A percentile compares a stretch with the other conserved stretches of the same genome.
phyloP scores from a whole-genome alignment of 2,329 filamentous ascomycete species.

The Alternaria angustiovoidea region DNA sequence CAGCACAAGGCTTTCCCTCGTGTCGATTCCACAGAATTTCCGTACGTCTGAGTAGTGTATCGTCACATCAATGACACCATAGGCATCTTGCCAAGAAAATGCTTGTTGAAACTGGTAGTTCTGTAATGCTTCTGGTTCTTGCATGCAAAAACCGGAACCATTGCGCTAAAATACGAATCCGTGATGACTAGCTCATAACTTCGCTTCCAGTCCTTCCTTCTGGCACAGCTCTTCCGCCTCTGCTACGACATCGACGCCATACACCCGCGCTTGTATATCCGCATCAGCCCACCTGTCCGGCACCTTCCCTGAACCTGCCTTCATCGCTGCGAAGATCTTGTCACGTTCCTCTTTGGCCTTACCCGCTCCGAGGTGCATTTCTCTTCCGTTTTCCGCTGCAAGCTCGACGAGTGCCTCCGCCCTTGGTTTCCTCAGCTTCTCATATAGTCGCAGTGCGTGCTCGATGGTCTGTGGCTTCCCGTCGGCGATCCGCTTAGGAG shows the following conservation, averaged over 20 bases:
- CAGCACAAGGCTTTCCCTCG: neutral
- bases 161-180: neutral
- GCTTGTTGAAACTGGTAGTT: neutral
- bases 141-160: neutral
- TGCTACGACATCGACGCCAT: constrained; percentile 56
- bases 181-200: constrained; percentile 25
- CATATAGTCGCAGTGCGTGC: constrained; percentile 64
- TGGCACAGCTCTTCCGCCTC: constrained; percentile 57
- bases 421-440: constrained; percentile 63
- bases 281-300: constrained; percentile 63
- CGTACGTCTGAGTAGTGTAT: neutral
- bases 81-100: neutral
- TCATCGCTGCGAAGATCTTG: constrained; percentile 60
- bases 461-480: constrained; percentile 56
- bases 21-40: neutral
- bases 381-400: constrained; percentile 62
- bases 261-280: constrained; percentile 60
- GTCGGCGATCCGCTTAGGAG: constrained; percentile 57
- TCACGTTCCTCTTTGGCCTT: constrained; percentile 67
- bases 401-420: constrained; percentile 66
- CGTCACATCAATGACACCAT: neutral
- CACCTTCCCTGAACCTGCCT: constrained; percentile 53
- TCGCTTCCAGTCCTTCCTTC: constrained; percentile 37
- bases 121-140: neutral
- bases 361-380: constrained; percentile 65